phyloP scores from a whole-genome alignment of 1,139 yeast species.

The Scheffersomyces illinoinensis region DNA sequence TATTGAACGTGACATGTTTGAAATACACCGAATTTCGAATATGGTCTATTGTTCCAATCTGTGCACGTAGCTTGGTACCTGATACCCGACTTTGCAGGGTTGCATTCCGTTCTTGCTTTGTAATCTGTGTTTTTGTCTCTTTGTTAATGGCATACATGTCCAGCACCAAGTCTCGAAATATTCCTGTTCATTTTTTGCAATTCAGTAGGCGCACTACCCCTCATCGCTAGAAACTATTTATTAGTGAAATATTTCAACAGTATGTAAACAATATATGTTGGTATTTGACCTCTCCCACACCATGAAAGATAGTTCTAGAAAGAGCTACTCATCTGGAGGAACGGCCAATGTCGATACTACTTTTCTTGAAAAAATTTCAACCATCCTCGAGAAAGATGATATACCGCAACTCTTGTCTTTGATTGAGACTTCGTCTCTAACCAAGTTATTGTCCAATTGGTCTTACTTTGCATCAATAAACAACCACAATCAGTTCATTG shows the following conservation, averaged over 20 bases:
- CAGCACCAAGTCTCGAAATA: neutral
- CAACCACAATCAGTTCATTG: conserved; percentile 53
- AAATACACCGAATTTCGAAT: no score
- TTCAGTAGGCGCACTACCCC: neutral
- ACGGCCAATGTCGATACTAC: conserved; percentile 18
- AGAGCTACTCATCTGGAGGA: neutral
- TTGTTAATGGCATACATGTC: neutral
- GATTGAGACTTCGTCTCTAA: conserved; percentile 18
- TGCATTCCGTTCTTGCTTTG: neutral
- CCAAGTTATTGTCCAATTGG: conserved; percentile 44
- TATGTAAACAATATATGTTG: no score
- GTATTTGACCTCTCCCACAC: neutral
- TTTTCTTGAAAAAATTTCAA: conserved; percentile 15
- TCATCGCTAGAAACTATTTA: neutral
- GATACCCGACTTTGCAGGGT: neutral
- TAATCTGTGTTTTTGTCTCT: neutral
- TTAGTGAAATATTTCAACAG: neutral
- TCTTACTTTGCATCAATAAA: conserved; percentile 64
- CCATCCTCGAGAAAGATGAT: conserved; percentile 4
- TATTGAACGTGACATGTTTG: no score
- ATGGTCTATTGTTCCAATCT: no score
- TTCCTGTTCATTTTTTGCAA: neutral
- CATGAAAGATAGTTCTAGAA: neutral
- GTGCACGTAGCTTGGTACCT: neutral
- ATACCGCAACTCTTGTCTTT: conserved; percentile 7